These are phyloP conservation scores for Puccinia coronata DNA, from an alignment of 1,284 basidiomycete genomes.

Conservation along the genomic window DNA sequence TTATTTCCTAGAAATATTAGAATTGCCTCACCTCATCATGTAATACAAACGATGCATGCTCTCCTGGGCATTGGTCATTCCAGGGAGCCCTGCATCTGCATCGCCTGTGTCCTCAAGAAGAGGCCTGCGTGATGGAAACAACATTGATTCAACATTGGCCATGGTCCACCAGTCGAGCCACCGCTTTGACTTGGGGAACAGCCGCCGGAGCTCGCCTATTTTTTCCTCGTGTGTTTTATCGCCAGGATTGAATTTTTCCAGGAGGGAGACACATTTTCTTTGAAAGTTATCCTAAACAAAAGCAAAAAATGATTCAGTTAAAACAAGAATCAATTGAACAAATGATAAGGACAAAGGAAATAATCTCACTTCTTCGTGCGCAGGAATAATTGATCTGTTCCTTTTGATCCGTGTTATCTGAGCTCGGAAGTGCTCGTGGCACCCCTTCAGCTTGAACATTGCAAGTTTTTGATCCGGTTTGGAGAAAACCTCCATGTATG, in stretches of 20 bases:
- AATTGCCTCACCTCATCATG: background rate
- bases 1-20: background rate
- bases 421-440: background rate
- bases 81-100: background rate
- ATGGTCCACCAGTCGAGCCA: constrained; percentile 31
- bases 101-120: background rate
- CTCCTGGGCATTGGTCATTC: constrained; percentile 6
- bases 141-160: background rate
- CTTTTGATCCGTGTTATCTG: background rate
- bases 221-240: background rate
- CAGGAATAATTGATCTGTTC: background rate
- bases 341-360: background rate
- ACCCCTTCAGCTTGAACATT: background rate
- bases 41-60: background rate
- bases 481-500: constrained; percentile 2
- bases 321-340: background rate
- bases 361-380: background rate
- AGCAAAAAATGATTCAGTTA: background rate
- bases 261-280: background rate
- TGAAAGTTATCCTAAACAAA: background rate
- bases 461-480: background rate
- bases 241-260: background rate
- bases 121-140: background rate
- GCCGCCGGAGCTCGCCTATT: background rate
- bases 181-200: background rate